phyloP scores from a whole-genome alignment of 2,329 filamentous ascomycete genomes.

The Scytalidium sp. region DNA sequence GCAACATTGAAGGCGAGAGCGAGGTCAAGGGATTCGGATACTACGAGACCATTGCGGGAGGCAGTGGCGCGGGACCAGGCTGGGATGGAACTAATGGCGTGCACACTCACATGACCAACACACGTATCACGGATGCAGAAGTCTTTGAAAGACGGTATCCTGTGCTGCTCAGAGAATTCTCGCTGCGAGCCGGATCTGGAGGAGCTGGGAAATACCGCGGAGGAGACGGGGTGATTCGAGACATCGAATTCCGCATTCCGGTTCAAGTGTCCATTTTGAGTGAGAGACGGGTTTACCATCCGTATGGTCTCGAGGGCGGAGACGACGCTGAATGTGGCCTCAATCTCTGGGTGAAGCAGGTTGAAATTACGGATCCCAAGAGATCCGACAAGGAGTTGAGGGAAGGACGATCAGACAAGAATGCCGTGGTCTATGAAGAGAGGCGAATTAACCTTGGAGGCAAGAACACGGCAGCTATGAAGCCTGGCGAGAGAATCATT shows the following conservation, averaged over 20 bases:
- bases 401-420: constrained; percentile 24
- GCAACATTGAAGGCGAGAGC: constrained; percentile 54
- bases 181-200: constrained; percentile 58
- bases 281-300: constrained; percentile 71
- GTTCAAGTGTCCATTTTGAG: constrained; percentile 77
- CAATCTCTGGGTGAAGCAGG: constrained; percentile 82
- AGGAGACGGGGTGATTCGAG: constrained; percentile 74
- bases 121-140: constrained; percentile 77
- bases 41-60: constrained; percentile 82
- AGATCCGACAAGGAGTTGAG: constrained; percentile 35
- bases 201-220: constrained; percentile 65
- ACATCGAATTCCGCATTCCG: constrained; percentile 78
- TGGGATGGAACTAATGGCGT: constrained; percentile 74
- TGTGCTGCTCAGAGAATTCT: constrained; percentile 69
- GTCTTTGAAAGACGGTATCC: constrained; percentile 77
- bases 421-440: constrained; percentile 46
- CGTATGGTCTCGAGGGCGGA: constrained; percentile 82
- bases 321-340: constrained; percentile 74
- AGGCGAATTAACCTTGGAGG: constrained; percentile 69
- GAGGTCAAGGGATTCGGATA: constrained; percentile 79
- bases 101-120: constrained; percentile 85
- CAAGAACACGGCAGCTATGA: constrained; percentile 78
- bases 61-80: constrained; percentile 66
- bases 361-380: constrained; percentile 55
- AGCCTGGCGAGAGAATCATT: constrained; percentile 73